These are phyloP conservation scores for Silybum marianum DNA, from an alignment of 129 eudicot genomes.

Conservation along the genomic window DNA sequence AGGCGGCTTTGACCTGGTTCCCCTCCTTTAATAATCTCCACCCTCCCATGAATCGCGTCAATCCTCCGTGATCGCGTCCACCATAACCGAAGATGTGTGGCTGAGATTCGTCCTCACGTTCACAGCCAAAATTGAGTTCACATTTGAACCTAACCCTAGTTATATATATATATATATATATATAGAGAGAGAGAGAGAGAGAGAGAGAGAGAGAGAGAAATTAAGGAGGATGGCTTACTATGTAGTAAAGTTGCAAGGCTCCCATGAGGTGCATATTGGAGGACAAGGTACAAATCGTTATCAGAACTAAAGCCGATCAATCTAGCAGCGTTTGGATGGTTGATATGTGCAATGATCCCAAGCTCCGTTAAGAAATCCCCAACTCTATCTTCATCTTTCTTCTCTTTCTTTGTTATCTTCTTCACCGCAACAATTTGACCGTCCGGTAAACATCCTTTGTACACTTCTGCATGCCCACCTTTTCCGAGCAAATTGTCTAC, in stretches of 20 bases:
- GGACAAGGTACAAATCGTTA: conserved; percentile 61
- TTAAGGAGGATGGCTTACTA: conserved; percentile 28
- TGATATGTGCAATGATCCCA: conserved; percentile 87
- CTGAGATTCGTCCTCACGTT: too few relatives aligned
- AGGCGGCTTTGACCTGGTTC: too few relatives aligned
- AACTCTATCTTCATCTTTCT: conserved; percentile 56
- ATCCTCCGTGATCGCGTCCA: too few relatives aligned
- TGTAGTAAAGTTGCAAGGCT: conserved; percentile 68
- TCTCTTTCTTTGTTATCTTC: conserved; percentile 51
- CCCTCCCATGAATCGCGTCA: too few relatives aligned
- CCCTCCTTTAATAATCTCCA: too few relatives aligned
- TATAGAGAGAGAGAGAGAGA: neutral
- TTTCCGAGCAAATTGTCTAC: conserved; percentile 66
- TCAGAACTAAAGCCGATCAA: conserved; percentile 69
- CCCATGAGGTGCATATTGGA: conserved; percentile 64
- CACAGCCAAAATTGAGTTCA: too few relatives aligned
- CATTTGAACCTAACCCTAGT: too few relatives aligned
- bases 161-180: too few relatives aligned
- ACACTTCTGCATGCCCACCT: conserved; percentile 92
- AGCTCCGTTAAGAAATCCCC: conserved; percentile 83
- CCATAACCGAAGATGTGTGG: too few relatives aligned
- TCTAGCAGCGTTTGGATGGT: conserved; percentile 74
- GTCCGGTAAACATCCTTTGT: conserved; percentile 64
- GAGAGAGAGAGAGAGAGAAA: too few relatives aligned
- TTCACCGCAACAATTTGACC: conserved; percentile 75